Conservation (phyloP, 208 protist species). For the Acanthamoeba triangularis region DNA sequence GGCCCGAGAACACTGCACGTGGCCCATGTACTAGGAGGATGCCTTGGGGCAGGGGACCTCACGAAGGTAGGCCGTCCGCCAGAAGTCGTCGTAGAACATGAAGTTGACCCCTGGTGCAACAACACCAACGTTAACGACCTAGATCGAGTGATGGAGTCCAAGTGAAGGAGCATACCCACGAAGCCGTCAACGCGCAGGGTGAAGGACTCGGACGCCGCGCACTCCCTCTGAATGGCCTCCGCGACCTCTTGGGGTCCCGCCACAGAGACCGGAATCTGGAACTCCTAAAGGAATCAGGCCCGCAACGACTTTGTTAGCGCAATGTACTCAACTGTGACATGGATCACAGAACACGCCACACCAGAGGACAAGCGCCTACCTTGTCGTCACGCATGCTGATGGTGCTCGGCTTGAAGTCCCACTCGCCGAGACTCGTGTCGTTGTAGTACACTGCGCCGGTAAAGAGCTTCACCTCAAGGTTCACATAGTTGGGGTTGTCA, state of each 20-base stretch:
- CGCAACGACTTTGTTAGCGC: too few species aligned
- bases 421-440: background rate
- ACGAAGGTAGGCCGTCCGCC: background rate
- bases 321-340: too few species aligned
- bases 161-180: background rate
- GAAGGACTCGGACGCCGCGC: background rate
- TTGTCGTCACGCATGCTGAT: constrained; percentile 40
- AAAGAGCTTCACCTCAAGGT: constrained; percentile 35
- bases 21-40: too few species aligned
- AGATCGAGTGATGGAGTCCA: too few species aligned
- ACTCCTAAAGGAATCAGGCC: too few species aligned
- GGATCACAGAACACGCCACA: too few species aligned
- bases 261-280: background rate
- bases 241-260: background rate
- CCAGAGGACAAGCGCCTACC: too few species aligned
- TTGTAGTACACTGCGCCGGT: constrained; percentile 54
- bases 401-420: constrained; percentile 26
- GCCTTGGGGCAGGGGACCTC: constrained; percentile 3
- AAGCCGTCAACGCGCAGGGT: constrained; percentile 21
- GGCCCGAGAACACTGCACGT: too few species aligned
- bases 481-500: constrained; percentile 40
- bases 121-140: too few species aligned
- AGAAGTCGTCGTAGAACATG: constrained; percentile 62
- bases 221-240: background rate
- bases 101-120: constrained; percentile 50